Evolutionary conservation across 2,329 filamentous ascomycete genomes (phyloP).

Genomic region (Cladosporium sp.): DNA sequence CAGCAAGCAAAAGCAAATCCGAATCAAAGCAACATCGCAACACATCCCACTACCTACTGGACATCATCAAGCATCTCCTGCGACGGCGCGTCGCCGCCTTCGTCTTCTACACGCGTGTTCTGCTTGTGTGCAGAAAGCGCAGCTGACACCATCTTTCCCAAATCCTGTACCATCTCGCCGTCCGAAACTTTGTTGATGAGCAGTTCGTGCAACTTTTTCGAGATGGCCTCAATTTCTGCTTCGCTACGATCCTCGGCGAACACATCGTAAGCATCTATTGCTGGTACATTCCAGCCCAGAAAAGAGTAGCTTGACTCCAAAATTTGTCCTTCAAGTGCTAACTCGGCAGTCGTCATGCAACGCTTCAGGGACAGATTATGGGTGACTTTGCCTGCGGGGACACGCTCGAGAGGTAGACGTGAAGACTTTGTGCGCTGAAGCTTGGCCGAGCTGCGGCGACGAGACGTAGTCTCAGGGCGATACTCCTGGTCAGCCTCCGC

Average conservation of each 20-base stretch:
- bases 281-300: conserved; percentile 24
- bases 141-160: conserved; percentile 11
- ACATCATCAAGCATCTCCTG: conserved; percentile 6
- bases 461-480: conserved; percentile 13
- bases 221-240: conserved; percentile 15
- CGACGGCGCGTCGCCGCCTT: background rate
- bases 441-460: conserved; percentile 21
- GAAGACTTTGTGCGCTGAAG: conserved; percentile 33
- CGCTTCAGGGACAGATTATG: conserved; percentile 16
- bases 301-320: conserved; percentile 18
- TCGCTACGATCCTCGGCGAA: conserved; percentile 12
- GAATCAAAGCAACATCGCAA: background rate
- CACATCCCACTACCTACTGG: background rate
- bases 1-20: background rate
- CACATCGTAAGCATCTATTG: conserved; percentile 15
- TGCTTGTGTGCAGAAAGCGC: background rate
- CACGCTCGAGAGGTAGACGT: conserved; percentile 36
- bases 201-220: conserved; percentile 15
- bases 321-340: conserved; percentile 1
- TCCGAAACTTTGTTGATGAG: conserved; percentile 19
- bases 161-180: conserved; percentile 23
- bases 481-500: conserved; percentile 15
- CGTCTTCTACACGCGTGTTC: background rate
- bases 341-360: background rate
- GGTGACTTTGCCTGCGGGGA: conserved; percentile 26